A percentile compares a stretch with the other conserved stretches of the same genome.
These are phyloP conservation scores for Neurospora africana DNA, from an alignment of 495 filamentous ascomycete species.

Conservation along the genomic window DNA sequence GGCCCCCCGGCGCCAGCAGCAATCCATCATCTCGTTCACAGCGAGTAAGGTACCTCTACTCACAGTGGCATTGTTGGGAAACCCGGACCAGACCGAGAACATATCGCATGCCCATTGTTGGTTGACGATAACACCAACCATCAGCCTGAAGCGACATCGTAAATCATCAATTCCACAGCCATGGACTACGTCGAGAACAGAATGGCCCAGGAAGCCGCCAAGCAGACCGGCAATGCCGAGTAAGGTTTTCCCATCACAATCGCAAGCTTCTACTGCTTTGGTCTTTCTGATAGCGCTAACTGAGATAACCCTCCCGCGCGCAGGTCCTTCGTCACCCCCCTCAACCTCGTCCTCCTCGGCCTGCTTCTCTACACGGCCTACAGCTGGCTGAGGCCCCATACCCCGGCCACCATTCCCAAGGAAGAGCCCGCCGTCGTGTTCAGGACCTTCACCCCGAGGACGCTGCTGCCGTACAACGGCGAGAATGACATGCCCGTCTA, in stretches of 20 bases:
- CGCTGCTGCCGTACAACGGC: slow-evolving; percentile 83
- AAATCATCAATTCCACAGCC: background rate
- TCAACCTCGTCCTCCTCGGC: slow-evolving; percentile 65
- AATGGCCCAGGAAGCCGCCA: slow-evolving; percentile 38
- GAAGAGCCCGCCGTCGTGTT: slow-evolving; percentile 70
- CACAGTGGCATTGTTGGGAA: background rate
- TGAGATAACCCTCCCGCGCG: slow-evolving; percentile 23
- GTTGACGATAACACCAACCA: background rate
- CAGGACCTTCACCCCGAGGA: slow-evolving; percentile 79
- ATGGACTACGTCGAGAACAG: slow-evolving; percentile 50
- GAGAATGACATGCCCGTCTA: slow-evolving; percentile 62
- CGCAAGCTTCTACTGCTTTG: background rate
- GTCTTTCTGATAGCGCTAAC: background rate
- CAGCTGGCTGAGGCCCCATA: slow-evolving; percentile 47
- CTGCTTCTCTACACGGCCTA: slow-evolving; percentile 62
- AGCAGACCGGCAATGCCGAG: slow-evolving; percentile 10
- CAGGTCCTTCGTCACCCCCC: slow-evolving; percentile 58
- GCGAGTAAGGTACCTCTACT: background rate
- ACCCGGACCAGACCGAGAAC: background rate
- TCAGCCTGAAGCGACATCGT: background rate
- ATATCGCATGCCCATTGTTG: background rate
- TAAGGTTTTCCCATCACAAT: background rate
- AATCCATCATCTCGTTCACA: background rate
- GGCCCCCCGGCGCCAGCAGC: background rate
- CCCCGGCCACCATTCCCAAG: slow-evolving; percentile 49